phyloP scores from a whole-genome alignment of 2,329 filamentous ascomycete genomes.

The Neurospora crassa region DNA sequence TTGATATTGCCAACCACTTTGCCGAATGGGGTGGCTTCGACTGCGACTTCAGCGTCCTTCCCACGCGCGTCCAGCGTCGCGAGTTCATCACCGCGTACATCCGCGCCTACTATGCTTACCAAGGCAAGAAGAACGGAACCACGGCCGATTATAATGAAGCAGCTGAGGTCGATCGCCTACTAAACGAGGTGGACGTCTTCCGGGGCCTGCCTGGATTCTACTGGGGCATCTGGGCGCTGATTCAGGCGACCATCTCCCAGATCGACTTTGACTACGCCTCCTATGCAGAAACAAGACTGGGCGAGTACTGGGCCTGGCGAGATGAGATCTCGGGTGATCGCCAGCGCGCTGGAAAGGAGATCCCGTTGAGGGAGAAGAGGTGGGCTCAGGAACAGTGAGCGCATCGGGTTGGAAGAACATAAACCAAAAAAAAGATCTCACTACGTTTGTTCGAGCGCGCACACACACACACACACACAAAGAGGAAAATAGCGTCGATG shows the following conservation, averaged over 20 bases:
- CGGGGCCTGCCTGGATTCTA: conserved; percentile 82
- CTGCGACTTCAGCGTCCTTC: conserved; percentile 79
- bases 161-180: conserved; percentile 58
- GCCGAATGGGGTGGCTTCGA: conserved; percentile 97
- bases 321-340: conserved; percentile 59
- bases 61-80: conserved; percentile 64
- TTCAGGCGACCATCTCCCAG: conserved; percentile 86
- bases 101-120: conserved; percentile 55
- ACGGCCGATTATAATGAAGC: conserved; percentile 37
- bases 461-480: background rate
- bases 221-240: conserved; percentile 92
- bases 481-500: background rate
- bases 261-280: conserved; percentile 95
- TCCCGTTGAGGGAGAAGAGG: conserved; percentile 65
- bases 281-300: conserved; percentile 77
- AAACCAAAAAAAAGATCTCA: background rate
- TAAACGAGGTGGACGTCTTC: conserved; percentile 75
- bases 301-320: conserved; percentile 92
- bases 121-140: conserved; percentile 29
- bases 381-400: conserved; percentile 53
- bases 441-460: background rate
- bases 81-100: conserved; percentile 82
- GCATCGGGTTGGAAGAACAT: background rate
- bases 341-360: conserved; percentile 39
- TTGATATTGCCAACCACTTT: conserved; percentile 96